A percentile compares a stretch with the other conserved stretches of the same genome.
Conservation (phyloP, 805 yeast species). For the Lipomyces japonicus region DNA sequence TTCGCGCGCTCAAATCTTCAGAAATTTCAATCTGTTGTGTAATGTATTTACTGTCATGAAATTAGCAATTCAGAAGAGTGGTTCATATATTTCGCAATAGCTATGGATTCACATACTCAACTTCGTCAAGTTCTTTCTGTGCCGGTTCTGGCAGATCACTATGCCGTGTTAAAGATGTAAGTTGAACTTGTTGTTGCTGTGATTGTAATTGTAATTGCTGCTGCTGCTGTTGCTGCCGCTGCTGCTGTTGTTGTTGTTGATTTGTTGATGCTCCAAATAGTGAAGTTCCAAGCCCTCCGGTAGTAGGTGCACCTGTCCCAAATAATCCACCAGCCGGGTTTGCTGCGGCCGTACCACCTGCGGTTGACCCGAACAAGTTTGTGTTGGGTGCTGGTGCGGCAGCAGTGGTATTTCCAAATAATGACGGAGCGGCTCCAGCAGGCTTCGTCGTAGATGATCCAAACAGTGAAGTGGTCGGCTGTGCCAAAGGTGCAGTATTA, state of each 20-base stretch:
- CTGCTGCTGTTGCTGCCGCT: conserved; percentile 2
- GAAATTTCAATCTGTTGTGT: conserved; percentile 51
- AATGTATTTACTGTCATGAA: conserved; percentile 43
- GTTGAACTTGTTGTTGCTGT: conserved; percentile 16
- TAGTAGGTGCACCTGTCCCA: background rate
- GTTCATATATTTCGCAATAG: background rate
- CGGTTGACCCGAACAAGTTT: background rate
- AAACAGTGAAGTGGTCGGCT: background rate
- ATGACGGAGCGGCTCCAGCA: conserved; percentile 5
- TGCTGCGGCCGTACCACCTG: background rate
- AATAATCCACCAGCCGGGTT: background rate
- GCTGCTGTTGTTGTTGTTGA: conserved; percentile 3
- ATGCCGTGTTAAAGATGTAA: conserved; percentile 56
- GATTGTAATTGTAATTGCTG: conserved; percentile 5
- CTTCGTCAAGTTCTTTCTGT: conserved; percentile 52
- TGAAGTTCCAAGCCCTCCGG: background rate
- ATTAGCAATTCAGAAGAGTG: background rate
- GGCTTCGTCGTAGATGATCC: background rate
- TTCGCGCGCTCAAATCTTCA: conserved; percentile 46
- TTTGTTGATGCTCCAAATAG: conserved; percentile 9
- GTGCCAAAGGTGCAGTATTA: conserved; percentile 4
- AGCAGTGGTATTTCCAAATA: conserved; percentile 5
- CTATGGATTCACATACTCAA: conserved; percentile 40
- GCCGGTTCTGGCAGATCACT: conserved; percentile 54
- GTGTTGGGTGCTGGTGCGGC: background rate